Percentiles rank a stretch among this genome's conserved stretches.
Evolutionary conservation across 306 rosid genomes (phyloP).

Genomic region (Acacia confusa): DNA sequence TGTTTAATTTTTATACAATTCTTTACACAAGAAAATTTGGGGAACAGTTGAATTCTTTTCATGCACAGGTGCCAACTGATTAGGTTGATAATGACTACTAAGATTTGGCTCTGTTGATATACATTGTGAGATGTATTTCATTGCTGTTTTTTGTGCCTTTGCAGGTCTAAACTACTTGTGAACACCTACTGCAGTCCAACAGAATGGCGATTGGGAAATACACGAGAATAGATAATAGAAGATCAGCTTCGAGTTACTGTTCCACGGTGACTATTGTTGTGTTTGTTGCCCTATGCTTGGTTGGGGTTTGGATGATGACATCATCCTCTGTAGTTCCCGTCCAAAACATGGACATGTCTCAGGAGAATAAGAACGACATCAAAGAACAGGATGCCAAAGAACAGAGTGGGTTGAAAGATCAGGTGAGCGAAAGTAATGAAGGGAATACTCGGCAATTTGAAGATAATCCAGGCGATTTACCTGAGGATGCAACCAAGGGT

Average conservation of each 20-base stretch:
- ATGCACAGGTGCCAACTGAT: neutral
- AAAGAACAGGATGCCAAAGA: constrained; percentile 53
- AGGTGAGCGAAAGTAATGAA: constrained; percentile 43
- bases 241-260: constrained; percentile 80
- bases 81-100: neutral
- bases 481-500: constrained; percentile 91
- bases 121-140: neutral
- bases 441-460: constrained; percentile 69
- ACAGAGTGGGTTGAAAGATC: constrained; percentile 36
- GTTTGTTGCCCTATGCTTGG: constrained; percentile 85
- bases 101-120: neutral
- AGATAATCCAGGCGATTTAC: constrained; percentile 90
- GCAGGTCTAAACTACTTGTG: constrained; percentile 36
- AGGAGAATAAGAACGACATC: constrained; percentile 63
- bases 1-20: neutral
- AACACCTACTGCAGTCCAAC: neutral
- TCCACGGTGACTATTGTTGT: constrained; percentile 82
- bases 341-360: constrained; percentile 55
- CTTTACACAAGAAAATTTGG: constrained; percentile 15
- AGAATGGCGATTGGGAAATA: constrained; percentile 85
- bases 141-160: constrained; percentile 28
- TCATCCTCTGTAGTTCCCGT: constrained; percentile 80
- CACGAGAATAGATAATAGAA: constrained; percentile 68
- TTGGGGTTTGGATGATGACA: constrained; percentile 95
- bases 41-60: constrained; percentile 17